These are phyloP conservation scores for Berberis vulgaris DNA, from an alignment of 164 flowering plant genomes.

Conservation along the genomic window DNA sequence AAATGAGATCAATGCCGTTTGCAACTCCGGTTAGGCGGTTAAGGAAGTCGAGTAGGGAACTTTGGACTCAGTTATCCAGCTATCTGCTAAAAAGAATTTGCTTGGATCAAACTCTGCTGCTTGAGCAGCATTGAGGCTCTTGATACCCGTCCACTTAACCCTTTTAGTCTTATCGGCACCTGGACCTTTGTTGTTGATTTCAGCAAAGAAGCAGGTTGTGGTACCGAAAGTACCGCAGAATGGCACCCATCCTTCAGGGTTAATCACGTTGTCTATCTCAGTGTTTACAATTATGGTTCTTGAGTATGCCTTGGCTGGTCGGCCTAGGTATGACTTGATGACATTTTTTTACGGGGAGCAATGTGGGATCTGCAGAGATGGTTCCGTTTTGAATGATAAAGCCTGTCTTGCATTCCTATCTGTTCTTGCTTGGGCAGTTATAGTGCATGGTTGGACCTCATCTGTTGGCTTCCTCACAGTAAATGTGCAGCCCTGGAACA, in stretches of 20 bases:
- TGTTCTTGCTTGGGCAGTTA: background rate
- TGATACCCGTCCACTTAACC: background rate
- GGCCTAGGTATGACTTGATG: background rate
- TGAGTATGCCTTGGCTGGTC: background rate
- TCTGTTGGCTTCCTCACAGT: conserved; percentile 1
- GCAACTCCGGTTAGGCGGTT: too few relatives aligned
- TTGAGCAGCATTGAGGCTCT: background rate
- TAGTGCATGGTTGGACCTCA: background rate
- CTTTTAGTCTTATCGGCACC: background rate
- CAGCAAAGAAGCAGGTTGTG: background rate
- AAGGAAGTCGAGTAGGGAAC: too few relatives aligned
- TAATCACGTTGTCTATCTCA: background rate
- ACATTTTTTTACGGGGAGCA: background rate
- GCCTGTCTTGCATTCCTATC: background rate
- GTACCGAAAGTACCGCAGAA: background rate
- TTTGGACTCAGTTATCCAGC: too few relatives aligned
- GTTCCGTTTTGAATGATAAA: background rate
- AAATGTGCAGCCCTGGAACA: background rate
- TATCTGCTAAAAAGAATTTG: too few relatives aligned
- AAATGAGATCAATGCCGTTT: too few relatives aligned
- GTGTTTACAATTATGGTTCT: background rate
- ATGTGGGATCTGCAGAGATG: background rate
- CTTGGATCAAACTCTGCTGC: background rate
- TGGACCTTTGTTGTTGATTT: background rate
- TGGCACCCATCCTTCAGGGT: background rate